Evolutionary conservation across 2,329 filamentous ascomycete genomes (phyloP).

Genomic region (Xylariales sp.): DNA sequence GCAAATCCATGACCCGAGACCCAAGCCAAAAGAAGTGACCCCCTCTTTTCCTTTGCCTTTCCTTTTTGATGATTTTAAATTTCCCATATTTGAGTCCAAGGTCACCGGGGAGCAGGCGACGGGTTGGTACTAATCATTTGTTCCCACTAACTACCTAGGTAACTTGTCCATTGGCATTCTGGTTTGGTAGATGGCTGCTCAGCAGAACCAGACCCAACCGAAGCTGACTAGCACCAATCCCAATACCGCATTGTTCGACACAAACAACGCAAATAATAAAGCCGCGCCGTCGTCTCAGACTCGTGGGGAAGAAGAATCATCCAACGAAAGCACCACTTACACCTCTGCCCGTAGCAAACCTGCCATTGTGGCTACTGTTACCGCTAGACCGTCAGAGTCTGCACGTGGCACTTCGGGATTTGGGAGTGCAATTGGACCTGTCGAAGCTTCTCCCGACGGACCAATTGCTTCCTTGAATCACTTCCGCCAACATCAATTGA

Average conservation of each 20-base stretch:
- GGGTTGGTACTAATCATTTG: slow-evolving; percentile 6
- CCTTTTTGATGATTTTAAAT: slow-evolving; percentile 8
- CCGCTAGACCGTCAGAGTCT: background rate
- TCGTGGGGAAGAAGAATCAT: slow-evolving; percentile 2
- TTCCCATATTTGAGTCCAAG: slow-evolving; percentile 13
- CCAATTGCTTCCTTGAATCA: slow-evolving; percentile 12
- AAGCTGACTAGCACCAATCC: background rate
- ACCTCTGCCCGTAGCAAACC: background rate
- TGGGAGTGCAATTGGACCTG: slow-evolving; percentile 13
- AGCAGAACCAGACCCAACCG: slow-evolving; percentile 7
- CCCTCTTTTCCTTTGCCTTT: slow-evolving; percentile 8
- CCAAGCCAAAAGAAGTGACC: slow-evolving; percentile 2
- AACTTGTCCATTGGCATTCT: too few relatives aligned
- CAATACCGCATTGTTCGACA: slow-evolving; percentile 5
- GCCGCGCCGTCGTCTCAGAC: slow-evolving; percentile 6
- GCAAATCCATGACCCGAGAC: background rate
- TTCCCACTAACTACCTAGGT: slow-evolving; percentile 8
- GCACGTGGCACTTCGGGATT: background rate
- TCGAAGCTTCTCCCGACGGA: slow-evolving; percentile 14
- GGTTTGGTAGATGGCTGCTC: slow-evolving; percentile 15
- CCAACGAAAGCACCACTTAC: background rate
- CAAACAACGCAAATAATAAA: slow-evolving; percentile 3
- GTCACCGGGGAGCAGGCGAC: slow-evolving; percentile 9
- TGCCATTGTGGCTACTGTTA: background rate
- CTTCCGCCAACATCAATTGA: slow-evolving; percentile 21